Conservation (phyloP, 169 alveolate species). For the Eimeria zaria region DNA sequence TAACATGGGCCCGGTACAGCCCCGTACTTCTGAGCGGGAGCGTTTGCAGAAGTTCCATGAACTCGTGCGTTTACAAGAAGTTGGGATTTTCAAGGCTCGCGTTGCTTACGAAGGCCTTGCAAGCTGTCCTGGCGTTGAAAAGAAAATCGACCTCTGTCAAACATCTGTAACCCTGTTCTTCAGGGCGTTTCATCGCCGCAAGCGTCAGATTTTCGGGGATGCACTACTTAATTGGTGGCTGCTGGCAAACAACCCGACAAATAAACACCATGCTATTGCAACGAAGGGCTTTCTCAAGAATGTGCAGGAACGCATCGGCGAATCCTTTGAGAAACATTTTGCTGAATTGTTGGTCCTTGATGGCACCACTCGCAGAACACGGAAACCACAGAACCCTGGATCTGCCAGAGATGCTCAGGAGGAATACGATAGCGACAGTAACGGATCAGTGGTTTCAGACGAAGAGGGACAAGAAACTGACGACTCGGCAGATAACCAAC, state of each 20-base stretch:
- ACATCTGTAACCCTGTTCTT: not conserved
- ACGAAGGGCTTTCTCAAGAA: not conserved
- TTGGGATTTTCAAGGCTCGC: not conserved
- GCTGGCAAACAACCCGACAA: not conserved
- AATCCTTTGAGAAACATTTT: not conserved
- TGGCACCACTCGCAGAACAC: not conserved
- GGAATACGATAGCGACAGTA: not conserved
- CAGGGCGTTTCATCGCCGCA: not conserved
- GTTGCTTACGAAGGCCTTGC: not conserved
- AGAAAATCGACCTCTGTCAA: not conserved
- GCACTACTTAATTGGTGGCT: not conserved
- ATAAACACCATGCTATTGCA: not conserved
- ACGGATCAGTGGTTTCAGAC: not conserved
- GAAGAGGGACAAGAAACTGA: too few relatives aligned
- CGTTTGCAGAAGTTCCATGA: not conserved
- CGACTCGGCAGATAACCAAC: not conserved
- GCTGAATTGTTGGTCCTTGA: not conserved
- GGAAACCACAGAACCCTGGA: not conserved
- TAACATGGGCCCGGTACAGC: not conserved
- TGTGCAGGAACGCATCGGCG: not conserved
- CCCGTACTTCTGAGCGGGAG: not conserved
- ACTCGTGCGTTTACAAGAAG: not conserved
- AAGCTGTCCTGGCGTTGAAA: not conserved
- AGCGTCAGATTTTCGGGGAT: not conserved
- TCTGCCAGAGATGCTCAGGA: not conserved